These are phyloP conservation scores for Trichoderma asperelloides DNA, from an alignment of 495 filamentous ascomycete species.

Conservation along the genomic window DNA sequence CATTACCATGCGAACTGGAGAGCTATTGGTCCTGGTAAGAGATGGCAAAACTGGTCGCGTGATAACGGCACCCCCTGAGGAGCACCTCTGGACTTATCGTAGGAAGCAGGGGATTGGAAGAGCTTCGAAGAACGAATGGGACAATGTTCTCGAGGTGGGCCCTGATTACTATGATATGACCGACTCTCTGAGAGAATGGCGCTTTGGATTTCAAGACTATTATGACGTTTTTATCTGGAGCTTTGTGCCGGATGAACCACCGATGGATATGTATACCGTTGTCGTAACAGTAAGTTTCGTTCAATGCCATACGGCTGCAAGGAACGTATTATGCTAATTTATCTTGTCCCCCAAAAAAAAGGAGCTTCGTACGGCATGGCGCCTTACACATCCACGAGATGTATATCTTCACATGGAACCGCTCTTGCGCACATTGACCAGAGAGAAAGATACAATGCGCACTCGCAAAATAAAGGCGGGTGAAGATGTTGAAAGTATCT, in stretches of 20 bases:
- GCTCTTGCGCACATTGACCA: conserved; percentile 30
- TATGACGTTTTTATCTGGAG: conserved; percentile 46
- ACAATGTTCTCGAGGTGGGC: conserved; percentile 26
- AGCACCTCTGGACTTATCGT: conserved; percentile 37
- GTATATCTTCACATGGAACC: conserved; percentile 23
- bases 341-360: background rate
- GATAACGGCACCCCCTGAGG: conserved; percentile 31
- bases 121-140: conserved; percentile 35
- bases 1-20: conserved; percentile 31
- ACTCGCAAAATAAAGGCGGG: conserved; percentile 32
- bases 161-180: conserved; percentile 32
- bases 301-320: background rate
- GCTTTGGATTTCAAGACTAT: conserved; percentile 39
- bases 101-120: conserved; percentile 35
- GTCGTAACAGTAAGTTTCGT: conserved; percentile 8
- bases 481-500: conserved; percentile 29
- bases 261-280: conserved; percentile 11
- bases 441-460: conserved; percentile 27
- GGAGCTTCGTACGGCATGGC: conserved; percentile 4
- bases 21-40: conserved; percentile 33
- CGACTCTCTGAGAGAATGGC: conserved; percentile 32
- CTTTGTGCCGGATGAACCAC: conserved; percentile 25
- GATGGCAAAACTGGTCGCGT: conserved; percentile 42
- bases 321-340: background rate
- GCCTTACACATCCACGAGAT: background rate